Base-by-base conservation (phyloP, 345 rosid species). In the Moricandia arvensis region DNA sequence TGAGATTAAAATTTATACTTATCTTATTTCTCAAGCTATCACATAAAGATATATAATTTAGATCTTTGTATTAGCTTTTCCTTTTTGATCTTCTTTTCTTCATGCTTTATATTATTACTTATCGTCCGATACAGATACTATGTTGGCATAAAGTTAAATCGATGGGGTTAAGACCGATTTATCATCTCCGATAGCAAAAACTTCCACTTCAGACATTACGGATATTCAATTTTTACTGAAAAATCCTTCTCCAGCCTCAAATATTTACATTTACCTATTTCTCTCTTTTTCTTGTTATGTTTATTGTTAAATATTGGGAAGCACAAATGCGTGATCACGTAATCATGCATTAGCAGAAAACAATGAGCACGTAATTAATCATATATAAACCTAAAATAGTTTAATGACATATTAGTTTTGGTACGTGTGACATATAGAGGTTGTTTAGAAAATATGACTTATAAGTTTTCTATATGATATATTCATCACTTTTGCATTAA, bases 21-120 rank as follows among this genome's bases (percentile, higher is more conserved):
- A 38, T 35, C 77, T 72, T 78, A 51, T 78, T 66, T 78, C 77
- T 72, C 77, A 78, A 72, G 81, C 73, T 72, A 78, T 59, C 73
- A 7, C 63, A 43, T n/a, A 71, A 63, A 65, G 18, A 57, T 47
- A 77, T 35, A 69, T 26, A 27, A 34, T 47, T 11, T 47, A 59
- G 9, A 33, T 34, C 62, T 65, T 58, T 33, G 1, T 59, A 17
- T 66, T 72, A 49, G 0, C 68, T 59, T 72, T 78, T 4, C 8
- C 38, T 51, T 71, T 59, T 30, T 30, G 9, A 3, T 59, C 1
- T 13, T 69, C 37, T 54, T 43, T n/a, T 55, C 16, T 60, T 31
- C 38, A 41, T 67, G 61, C 53, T 45, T 66, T 47, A 31, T 47
- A 12, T 31, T 21, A 47, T 47, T n/a, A 49, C 38, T 9, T 59